A percentile compares a stretch with the other conserved stretches of the same genome.
These are phyloP conservation scores for Chimonanthus salicifolius DNA, from an alignment of 164 flowering plant genomes.

Conservation along the genomic window DNA sequence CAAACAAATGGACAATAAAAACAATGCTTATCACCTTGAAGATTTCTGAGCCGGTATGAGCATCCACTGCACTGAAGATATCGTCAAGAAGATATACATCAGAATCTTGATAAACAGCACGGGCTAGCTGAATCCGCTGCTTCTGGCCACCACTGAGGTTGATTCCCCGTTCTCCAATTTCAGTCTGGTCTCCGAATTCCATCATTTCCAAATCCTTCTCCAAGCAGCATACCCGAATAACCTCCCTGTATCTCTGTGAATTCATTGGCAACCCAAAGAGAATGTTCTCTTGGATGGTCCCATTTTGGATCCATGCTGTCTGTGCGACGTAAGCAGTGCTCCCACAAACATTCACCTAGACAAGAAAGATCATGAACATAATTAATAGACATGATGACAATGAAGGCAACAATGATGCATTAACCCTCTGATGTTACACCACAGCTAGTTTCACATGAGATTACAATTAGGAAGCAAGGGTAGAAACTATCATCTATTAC, in stretches of 20 bases:
- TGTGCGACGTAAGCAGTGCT: conserved; percentile 94
- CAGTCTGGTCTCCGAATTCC: conserved; percentile 96
- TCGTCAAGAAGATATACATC: conserved; percentile 94
- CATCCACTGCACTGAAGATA: conserved; percentile 96
- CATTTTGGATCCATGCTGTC: conserved; percentile 96
- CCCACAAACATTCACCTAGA: conserved; percentile 83
- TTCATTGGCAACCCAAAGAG: conserved; percentile 85
- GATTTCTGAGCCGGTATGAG: conserved; percentile 93
- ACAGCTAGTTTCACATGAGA: no score
- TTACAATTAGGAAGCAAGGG: no score
- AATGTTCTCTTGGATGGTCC: conserved; percentile 86
- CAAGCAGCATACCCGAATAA: conserved; percentile 65
- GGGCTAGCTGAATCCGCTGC: conserved; percentile 92
- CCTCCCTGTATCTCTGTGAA: conserved; percentile 55
- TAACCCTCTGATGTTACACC: no score
- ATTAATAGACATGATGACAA: background rate
- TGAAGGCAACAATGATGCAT: background rate
- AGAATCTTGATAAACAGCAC: conserved; percentile 94
- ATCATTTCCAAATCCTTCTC: conserved; percentile 93
- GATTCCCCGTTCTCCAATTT: conserved; percentile 99
- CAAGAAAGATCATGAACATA: background rate
- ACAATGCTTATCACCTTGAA: conserved; percentile 62
- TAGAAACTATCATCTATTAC: no score
- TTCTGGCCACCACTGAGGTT: conserved; percentile 99
- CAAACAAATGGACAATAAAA: no score